phyloP scores from a whole-genome alignment of 164 flowering plant species.

The Nymphaea thermarum region DNA sequence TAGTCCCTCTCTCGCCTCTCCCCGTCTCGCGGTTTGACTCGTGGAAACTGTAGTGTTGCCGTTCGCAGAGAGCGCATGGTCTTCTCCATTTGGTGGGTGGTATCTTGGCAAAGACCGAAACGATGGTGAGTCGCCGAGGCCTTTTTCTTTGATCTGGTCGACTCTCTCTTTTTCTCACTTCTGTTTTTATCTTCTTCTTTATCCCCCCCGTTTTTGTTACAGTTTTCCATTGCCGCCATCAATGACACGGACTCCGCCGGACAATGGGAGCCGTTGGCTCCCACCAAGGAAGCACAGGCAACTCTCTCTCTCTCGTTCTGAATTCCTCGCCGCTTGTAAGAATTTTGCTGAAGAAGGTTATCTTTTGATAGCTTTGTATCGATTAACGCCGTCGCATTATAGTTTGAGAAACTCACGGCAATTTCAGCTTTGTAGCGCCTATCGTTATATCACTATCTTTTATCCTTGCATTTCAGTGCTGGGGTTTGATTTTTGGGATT shows the following conservation, averaged over 20 bases:
- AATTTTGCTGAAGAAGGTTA: not conserved
- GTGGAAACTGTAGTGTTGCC: no score
- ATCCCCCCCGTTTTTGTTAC: constrained; percentile 11
- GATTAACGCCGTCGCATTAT: no score
- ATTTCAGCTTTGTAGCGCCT: not conserved
- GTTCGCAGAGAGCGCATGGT: no score
- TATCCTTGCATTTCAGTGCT: not conserved
- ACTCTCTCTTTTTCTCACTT: not conserved
- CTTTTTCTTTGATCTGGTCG: no score
- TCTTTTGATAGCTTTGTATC: not conserved
- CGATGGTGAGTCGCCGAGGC: no score
- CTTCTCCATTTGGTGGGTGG: no score
- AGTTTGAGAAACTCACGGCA: not conserved
- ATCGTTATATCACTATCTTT: not conserved
- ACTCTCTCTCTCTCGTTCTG: not conserved
- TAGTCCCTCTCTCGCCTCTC: no score
- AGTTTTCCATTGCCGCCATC: constrained; percentile 93
- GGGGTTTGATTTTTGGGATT: not conserved
- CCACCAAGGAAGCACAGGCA: constrained; percentile 97
- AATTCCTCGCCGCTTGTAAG: not conserved
- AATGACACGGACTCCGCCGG: constrained; percentile 66
- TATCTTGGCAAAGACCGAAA: no score
- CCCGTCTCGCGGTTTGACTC: no score
- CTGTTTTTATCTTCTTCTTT: not conserved
- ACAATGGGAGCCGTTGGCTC: constrained; percentile 87